phyloP scores from a whole-genome alignment of 176 grass and related monocot genomes.

The Raddia distichophylla region DNA sequence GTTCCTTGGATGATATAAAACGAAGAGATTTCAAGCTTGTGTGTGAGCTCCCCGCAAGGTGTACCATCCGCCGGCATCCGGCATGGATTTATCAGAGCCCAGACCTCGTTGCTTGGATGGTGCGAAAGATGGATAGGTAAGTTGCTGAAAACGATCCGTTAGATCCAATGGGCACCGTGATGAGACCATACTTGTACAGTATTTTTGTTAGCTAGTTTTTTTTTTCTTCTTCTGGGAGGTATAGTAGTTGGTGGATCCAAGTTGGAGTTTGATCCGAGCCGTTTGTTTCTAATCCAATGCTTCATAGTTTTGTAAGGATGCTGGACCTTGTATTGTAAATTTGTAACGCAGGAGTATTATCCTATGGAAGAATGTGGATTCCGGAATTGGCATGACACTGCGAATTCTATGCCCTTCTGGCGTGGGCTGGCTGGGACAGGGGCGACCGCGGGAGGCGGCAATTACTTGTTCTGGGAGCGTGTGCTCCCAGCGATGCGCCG shows the following conservation, averaged over 20 bases:
- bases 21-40: background rate
- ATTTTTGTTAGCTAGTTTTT: background rate
- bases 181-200: background rate
- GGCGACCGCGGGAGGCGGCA: too few relatives aligned
- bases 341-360: background rate
- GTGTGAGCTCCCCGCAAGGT: background rate
- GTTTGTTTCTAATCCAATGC: background rate
- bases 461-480: too few relatives aligned
- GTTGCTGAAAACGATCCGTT: background rate
- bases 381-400: background rate
- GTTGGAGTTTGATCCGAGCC: background rate
- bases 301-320: background rate
- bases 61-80: too few relatives aligned
- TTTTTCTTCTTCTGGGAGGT: background rate
- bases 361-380: background rate
- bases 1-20: slow-evolving; percentile 9
- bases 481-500: too few relatives aligned
- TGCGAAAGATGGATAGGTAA: background rate
- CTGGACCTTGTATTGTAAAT: background rate
- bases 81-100: too few relatives aligned
- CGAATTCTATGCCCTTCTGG: background rate
- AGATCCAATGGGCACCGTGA: background rate
- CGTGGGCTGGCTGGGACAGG: background rate
- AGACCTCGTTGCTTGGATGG: too few relatives aligned
- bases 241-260: background rate